phyloP scores from a whole-genome alignment of 2,329 filamentous ascomycete genomes.

The Acephala macrosclerotiorum region DNA sequence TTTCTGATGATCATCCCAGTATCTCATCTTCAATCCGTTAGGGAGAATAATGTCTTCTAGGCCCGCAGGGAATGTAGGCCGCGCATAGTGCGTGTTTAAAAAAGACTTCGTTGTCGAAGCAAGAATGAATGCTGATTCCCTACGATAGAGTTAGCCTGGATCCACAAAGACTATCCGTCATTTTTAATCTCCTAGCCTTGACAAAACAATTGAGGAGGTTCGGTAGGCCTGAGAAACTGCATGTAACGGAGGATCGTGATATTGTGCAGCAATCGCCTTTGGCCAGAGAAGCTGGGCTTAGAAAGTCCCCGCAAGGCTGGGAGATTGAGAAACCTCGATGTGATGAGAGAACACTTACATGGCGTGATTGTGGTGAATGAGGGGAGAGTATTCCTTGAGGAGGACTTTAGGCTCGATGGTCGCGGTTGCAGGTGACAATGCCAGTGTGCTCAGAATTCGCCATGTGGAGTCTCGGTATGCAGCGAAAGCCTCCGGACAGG shows the following conservation, averaged over 20 bases:
- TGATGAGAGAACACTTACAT: neutral
- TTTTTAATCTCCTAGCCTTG: too few relatives aligned
- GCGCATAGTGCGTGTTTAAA: conserved; percentile 43
- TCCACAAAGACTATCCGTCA: too few relatives aligned
- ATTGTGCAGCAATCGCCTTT: too few relatives aligned
- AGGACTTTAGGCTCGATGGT: neutral
- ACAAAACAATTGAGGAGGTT: neutral
- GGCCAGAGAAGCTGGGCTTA: too few relatives aligned
- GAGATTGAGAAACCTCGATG: too few relatives aligned
- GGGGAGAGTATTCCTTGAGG: neutral
- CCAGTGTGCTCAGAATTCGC: neutral
- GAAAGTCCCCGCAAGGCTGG: too few relatives aligned
- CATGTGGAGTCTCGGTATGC: conserved; percentile 55
- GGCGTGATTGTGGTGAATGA: neutral
- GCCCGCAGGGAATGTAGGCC: conserved; percentile 39
- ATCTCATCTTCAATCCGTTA: conserved; percentile 40
- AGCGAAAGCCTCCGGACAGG: conserved; percentile 51
- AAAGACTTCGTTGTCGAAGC: conserved; percentile 45
- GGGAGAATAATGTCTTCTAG: conserved; percentile 39
- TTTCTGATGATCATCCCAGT: conserved; percentile 41
- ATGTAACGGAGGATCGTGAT: too few relatives aligned
- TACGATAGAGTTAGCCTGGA: neutral
- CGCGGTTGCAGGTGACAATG: neutral
- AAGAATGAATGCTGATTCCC: conserved; percentile 33
- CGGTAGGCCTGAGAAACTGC: too few relatives aligned